phyloP scores from a whole-genome alignment of 495 filamentous ascomycete genomes.

The Venustampulla echinocandica region DNA sequence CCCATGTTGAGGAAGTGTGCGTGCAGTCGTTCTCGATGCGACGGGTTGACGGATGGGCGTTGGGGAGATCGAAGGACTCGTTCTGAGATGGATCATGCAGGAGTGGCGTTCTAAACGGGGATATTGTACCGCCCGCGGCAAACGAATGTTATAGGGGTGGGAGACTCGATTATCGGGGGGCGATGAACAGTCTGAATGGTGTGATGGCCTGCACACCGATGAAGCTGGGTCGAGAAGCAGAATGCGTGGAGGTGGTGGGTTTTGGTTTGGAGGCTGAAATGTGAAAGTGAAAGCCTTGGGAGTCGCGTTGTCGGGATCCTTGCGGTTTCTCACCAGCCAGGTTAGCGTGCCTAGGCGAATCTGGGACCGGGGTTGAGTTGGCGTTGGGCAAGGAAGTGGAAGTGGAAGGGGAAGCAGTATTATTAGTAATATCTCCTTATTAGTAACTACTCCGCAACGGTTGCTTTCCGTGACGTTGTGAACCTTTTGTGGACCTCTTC shows the following conservation, averaged over 20 bases:
- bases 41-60: conserved; percentile 22
- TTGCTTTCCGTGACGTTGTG: no score
- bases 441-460: no score
- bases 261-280: conserved; percentile 23
- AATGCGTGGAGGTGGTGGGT: conserved; percentile 14
- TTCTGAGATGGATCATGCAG: conserved; percentile 25
- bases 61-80: conserved; percentile 22
- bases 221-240: conserved; percentile 20
- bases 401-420: no score
- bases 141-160: conserved; percentile 15
- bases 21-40: conserved; percentile 19
- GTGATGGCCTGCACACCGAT: conserved; percentile 25
- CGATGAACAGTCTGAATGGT: conserved; percentile 13
- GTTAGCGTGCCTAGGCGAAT: background rate
- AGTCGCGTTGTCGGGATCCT: conserved; percentile 5
- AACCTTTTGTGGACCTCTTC: no score
- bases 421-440: no score
- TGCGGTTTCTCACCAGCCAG: conserved; percentile 1
- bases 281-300: conserved; percentile 16
- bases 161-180: conserved; percentile 11
- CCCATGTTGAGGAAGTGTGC: conserved; percentile 43
- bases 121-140: conserved; percentile 26
- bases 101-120: conserved; percentile 18
- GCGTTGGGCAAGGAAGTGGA: background rate
- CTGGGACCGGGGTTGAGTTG: background rate